A percentile compares a stretch with the other conserved stretches of the same genome.
Evolutionary conservation across 2,329 filamentous ascomycete species (phyloP).

Genomic region (Aspergillus texensis): DNA sequence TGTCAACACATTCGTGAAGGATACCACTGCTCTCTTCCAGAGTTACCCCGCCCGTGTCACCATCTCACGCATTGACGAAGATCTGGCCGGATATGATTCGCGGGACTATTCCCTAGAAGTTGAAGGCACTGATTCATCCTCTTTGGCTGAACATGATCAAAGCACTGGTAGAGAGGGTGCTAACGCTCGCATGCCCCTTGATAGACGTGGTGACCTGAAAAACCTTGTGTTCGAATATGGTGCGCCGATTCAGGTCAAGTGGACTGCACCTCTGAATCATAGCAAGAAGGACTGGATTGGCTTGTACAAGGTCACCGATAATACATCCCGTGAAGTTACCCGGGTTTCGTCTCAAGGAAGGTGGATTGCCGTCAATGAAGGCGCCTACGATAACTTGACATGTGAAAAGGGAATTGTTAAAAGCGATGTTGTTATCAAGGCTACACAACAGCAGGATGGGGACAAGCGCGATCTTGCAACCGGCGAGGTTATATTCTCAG

Average conservation of each 20-base stretch:
- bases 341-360: conserved; percentile 83
- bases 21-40: conserved; percentile 85
- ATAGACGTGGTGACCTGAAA: conserved; percentile 63
- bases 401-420: conserved; percentile 76
- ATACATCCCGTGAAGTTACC: conserved; percentile 80
- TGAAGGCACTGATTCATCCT: conserved; percentile 63
- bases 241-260: conserved; percentile 83
- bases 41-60: conserved; percentile 85
- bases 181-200: conserved; percentile 67
- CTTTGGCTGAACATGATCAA: conserved; percentile 58
- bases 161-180: conserved; percentile 74
- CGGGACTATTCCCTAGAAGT: conserved; percentile 79
- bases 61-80: conserved; percentile 75
- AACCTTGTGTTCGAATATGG: conserved; percentile 86
- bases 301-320: conserved; percentile 94
- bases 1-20: conserved; percentile 82
- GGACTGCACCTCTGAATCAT: conserved; percentile 86
- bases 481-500: conserved; percentile 84
- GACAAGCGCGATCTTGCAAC: conserved; percentile 62
- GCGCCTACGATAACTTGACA: conserved; percentile 73
- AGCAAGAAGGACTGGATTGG: conserved; percentile 94
- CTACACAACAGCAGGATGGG: conserved; percentile 49
- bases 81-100: conserved; percentile 76
- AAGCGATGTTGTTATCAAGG: conserved; percentile 61
- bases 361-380: conserved; percentile 80